Percentiles rank a stretch among this genome's conserved stretches.
phyloP scores from a whole-genome alignment of 225 moss, liverwort and hornwort genomes.

The Sphagnum contortum region DNA sequence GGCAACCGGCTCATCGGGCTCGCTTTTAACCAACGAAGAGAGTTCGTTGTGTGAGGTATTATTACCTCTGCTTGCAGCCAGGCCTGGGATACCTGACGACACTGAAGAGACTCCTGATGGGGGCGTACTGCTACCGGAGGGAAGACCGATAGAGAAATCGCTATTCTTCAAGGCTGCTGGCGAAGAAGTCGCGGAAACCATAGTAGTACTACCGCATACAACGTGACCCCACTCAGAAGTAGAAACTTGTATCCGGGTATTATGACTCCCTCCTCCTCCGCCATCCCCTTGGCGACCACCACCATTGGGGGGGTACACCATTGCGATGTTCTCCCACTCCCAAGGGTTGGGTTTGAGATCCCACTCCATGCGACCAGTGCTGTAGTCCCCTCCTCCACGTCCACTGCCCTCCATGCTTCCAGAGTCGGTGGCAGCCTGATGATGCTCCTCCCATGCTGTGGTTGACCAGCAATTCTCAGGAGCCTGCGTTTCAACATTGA shows the following conservation, averaged over 20 bases:
- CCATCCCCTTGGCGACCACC: conserved; percentile 34
- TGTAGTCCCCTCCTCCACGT: conserved; percentile 32
- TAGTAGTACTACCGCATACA: conserved; percentile 26
- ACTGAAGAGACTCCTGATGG: conserved; percentile 26
- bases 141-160: conserved; percentile 41
- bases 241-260: conserved; percentile 10
- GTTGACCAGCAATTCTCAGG: conserved; percentile 42
- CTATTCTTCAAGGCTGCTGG: conserved; percentile 6
- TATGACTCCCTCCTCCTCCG: background rate
- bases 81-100: conserved; percentile 49
- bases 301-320: conserved; percentile 18
- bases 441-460: conserved; percentile 33
- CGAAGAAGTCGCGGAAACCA: conserved; percentile 17
- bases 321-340: conserved; percentile 73
- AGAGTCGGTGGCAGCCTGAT: conserved; percentile 22
- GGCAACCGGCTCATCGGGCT: too few species aligned
- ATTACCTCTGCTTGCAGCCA: conserved; percentile 31
- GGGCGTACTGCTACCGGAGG: conserved; percentile 38
- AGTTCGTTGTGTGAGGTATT: background rate
- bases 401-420: conserved; percentile 45
- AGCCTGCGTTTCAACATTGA: too few species aligned
- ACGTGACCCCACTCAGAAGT: conserved; percentile 36
- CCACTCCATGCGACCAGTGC: conserved; percentile 57
- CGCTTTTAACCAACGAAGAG: too few species aligned
- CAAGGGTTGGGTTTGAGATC: conserved; percentile 63